Percentiles rank a stretch among this genome's conserved stretches.
Conservation (phyloP, 441 rosid genomes). For the Melastoma candidum region DNA sequence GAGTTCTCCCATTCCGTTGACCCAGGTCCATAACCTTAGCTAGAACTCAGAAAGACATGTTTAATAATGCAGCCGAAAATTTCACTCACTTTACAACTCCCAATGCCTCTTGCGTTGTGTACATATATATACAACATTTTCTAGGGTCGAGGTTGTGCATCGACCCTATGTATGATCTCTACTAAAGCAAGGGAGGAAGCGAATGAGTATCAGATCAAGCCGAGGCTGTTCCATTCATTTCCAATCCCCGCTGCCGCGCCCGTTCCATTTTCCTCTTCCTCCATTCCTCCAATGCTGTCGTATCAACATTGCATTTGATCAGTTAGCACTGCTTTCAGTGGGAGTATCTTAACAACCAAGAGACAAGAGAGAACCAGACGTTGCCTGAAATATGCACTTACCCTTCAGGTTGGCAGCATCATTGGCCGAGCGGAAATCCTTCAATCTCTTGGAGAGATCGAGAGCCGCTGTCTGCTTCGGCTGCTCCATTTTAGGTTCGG, state of each 20-base stretch:
- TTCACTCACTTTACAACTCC: too few species aligned
- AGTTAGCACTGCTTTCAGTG: background rate
- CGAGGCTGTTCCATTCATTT: constrained; percentile 40
- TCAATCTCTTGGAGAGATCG: constrained; percentile 76
- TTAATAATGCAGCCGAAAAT: too few species aligned
- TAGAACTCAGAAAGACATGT: too few species aligned
- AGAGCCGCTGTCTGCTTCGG: constrained; percentile 61
- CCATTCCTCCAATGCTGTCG: constrained; percentile 88
- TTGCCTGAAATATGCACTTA: constrained; percentile 8
- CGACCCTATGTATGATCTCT: too few species aligned
- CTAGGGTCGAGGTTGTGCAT: too few species aligned
- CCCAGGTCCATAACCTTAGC: too few species aligned
- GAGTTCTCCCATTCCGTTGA: too few species aligned
- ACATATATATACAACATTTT: too few species aligned
- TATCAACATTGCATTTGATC: background rate
- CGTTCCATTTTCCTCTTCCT: constrained; percentile 87
- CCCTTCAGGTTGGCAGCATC: constrained; percentile 75
- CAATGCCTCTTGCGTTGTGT: too few species aligned
- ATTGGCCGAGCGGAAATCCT: constrained; percentile 46
- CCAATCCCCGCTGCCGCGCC: constrained; percentile 53
- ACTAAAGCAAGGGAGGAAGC: too few species aligned
- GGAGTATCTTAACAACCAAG: background rate
- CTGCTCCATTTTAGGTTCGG: constrained; percentile 34
- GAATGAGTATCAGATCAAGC: too few species aligned
- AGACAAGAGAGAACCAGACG: background rate